Evolutionary conservation across 495 filamentous ascomycete genomes (phyloP).

Genomic region (Lophiostoma macrostomum): DNA sequence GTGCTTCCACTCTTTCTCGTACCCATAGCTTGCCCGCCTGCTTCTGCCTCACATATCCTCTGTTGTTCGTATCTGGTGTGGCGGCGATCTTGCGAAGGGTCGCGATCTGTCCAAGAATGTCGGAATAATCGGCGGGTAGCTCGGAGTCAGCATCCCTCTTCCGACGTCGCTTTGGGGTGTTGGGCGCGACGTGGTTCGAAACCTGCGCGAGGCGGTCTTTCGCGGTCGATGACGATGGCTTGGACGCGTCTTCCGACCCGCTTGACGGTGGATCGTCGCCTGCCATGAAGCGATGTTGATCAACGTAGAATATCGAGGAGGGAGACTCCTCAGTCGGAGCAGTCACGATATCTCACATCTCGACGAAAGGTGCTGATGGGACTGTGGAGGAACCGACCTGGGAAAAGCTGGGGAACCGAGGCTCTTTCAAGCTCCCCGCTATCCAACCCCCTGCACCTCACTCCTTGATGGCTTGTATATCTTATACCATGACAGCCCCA

Average conservation of each 20-base stretch:
- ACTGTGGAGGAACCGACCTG: not conserved
- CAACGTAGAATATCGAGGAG: not conserved
- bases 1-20: conserved; percentile 54
- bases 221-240: conserved; percentile 1
- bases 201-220: conserved; percentile 32
- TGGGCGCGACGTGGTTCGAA: conserved; percentile 26
- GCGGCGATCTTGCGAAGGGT: conserved; percentile 50
- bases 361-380: not conserved
- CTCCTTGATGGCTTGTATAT: not conserved
- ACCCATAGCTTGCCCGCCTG: conserved; percentile 66
- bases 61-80: conserved; percentile 51
- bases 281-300: conserved; percentile 4
- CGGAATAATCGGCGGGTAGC: conserved; percentile 59
- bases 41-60: conserved; percentile 59
- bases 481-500: conserved; percentile 4
- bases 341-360: conserved; percentile 17
- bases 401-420: conserved; percentile 24
- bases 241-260: not conserved
- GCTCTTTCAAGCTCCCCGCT: conserved; percentile 10
- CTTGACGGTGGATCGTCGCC: conserved; percentile 7
- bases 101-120: conserved; percentile 54
- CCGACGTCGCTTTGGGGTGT: conserved; percentile 19
- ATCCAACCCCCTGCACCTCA: conserved; percentile 1
- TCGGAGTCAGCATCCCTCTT: conserved; percentile 19
- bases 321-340: conserved; percentile 9